These are phyloP conservation scores for Scleroderma bovista DNA, from an alignment of 768 basidiomycete species.

Conservation along the genomic window DNA sequence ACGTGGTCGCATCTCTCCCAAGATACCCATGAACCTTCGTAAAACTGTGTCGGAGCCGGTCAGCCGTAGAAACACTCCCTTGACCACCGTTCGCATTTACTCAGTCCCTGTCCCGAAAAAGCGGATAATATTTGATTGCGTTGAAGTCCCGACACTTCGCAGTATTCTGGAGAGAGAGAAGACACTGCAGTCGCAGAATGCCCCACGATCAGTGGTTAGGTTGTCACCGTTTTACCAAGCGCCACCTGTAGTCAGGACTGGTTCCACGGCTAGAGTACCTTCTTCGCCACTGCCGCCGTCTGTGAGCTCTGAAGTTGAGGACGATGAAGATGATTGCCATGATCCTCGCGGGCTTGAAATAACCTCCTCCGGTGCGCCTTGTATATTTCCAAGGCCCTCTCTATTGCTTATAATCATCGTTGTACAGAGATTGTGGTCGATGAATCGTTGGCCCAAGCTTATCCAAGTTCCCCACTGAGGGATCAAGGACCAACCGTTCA, in stretches of 20 bases:
- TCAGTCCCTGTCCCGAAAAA: constrained; percentile 20
- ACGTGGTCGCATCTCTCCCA: constrained; percentile 14
- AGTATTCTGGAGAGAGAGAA: constrained; percentile 11
- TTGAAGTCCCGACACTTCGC: constrained; percentile 24
- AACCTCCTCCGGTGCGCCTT: constrained; percentile 16
- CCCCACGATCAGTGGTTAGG: not conserved
- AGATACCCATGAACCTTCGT: constrained; percentile 9
- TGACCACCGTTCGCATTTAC: constrained; percentile 10
- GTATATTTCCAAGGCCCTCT: not conserved
- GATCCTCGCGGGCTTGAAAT: constrained; percentile 10
- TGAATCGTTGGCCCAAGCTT: constrained; percentile 10
- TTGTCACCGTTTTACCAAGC: not conserved
- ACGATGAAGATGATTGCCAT: constrained; percentile 29
- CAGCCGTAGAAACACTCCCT: constrained; percentile 17
- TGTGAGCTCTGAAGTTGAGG: constrained; percentile 9
- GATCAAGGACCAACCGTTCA: not conserved
- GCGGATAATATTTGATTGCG: constrained; percentile 24
- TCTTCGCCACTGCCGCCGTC: constrained; percentile 2
- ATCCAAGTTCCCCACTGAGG: constrained; percentile 6
- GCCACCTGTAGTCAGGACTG: not conserved
- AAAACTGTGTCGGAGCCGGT: constrained; percentile 26
- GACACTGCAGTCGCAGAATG: not conserved
- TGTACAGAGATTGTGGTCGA: constrained; percentile 19
- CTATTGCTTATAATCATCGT: not conserved
- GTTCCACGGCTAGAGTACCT: not conserved